A percentile compares a stretch with the other conserved stretches of the same genome.
phyloP scores from a whole-genome alignment of 2,329 filamentous ascomycete genomes.

The Hymenoscyphus occultus region DNA sequence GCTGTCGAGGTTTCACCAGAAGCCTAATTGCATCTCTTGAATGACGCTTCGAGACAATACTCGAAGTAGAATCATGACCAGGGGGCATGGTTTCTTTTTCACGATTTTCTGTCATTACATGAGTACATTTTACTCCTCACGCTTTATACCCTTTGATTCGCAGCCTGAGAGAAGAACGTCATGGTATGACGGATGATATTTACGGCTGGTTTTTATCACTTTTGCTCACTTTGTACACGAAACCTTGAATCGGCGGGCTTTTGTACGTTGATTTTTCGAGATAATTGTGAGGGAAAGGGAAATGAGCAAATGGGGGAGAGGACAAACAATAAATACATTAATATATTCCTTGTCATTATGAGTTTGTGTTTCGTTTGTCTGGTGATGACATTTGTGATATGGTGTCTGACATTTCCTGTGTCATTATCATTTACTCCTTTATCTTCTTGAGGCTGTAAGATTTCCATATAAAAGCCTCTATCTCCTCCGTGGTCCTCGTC shows the following conservation, averaged over 20 bases:
- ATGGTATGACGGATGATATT: conserved; percentile 6
- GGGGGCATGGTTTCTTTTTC: not conserved
- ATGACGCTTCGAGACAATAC: not conserved
- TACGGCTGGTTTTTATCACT: conserved; percentile 6
- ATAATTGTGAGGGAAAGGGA: too few relatives aligned
- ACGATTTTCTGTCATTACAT: conserved; percentile 6
- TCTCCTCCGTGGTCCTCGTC: too few relatives aligned
- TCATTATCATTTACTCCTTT: too few relatives aligned
- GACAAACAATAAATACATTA: too few relatives aligned
- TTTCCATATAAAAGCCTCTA: too few relatives aligned
- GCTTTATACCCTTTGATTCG: conserved; percentile 19
- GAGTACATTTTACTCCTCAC: conserved; percentile 6
- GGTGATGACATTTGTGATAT: too few relatives aligned
- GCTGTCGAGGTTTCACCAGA: conserved; percentile 20
- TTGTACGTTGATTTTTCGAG: not conserved
- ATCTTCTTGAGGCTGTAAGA: too few relatives aligned
- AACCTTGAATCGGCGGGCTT: not conserved
- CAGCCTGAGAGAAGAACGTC: not conserved
- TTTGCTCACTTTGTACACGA: not conserved
- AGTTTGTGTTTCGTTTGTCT: too few relatives aligned
- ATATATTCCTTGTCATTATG: too few relatives aligned
- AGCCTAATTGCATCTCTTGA: conserved; percentile 3
- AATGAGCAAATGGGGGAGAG: too few relatives aligned
- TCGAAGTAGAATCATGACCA: not conserved
- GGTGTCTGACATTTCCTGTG: too few relatives aligned